Conservation (phyloP, 192 early-diverging fungal species). For the Linnemannia zychae region DNA sequence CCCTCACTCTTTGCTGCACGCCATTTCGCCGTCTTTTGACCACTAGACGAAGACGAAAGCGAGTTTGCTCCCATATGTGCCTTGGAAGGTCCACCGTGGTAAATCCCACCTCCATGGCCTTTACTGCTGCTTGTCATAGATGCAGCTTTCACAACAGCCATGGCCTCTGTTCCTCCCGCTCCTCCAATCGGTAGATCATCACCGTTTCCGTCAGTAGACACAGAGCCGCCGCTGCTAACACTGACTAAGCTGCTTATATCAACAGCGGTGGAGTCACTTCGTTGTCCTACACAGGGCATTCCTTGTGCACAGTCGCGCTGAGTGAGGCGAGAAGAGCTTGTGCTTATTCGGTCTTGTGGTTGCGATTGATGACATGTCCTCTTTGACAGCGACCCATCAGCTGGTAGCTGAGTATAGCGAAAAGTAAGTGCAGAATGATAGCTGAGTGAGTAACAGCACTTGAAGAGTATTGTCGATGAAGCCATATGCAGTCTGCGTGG, state of each 20-base stretch:
- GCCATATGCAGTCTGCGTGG: background rate
- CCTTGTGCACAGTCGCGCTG: background rate
- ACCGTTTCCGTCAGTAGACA: background rate
- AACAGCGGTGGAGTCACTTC: background rate
- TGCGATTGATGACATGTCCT: background rate
- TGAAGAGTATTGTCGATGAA: background rate
- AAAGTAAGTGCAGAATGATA: background rate
- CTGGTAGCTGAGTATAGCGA: background rate
- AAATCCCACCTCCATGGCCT: background rate
- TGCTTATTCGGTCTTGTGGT: background rate
- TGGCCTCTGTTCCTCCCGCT: constrained; percentile 27
- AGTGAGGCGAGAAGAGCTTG: background rate
- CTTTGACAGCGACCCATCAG: background rate
- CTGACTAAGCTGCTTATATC: background rate
- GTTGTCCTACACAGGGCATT: background rate
- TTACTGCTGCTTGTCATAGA: background rate
- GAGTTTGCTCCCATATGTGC: background rate
- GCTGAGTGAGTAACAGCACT: background rate
- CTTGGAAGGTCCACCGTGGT: constrained; percentile 2
- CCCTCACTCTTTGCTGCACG: background rate
- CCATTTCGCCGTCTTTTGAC: background rate
- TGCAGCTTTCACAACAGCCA: constrained; percentile 29
- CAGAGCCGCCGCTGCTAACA: background rate
- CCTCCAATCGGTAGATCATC: constrained; percentile 4
- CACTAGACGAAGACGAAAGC: background rate